These are phyloP conservation scores for Pyrenophora seminiperda DNA, from an alignment of 2,329 filamentous ascomycete species.

Conservation along the genomic window DNA sequence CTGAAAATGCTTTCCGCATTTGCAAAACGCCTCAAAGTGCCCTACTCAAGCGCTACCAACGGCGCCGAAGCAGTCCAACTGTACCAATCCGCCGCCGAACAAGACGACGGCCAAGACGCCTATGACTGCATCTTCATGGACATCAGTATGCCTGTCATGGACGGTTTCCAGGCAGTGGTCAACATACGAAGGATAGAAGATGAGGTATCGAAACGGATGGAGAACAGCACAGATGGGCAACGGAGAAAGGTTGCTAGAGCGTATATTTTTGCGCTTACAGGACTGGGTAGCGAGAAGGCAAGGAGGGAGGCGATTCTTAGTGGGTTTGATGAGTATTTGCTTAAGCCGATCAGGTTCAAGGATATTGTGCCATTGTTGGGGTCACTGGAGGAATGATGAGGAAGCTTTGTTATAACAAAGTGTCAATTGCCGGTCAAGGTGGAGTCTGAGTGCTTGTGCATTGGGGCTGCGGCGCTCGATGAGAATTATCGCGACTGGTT, in stretches of 20 bases:
- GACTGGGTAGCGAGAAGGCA: conserved; percentile 24
- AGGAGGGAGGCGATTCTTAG: conserved; percentile 22
- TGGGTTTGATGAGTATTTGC: conserved; percentile 30
- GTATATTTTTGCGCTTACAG: conserved; percentile 30
- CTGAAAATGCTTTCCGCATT: conserved; percentile 37
- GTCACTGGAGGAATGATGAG: not conserved
- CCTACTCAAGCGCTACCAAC: conserved; percentile 29
- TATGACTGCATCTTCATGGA: conserved; percentile 40
- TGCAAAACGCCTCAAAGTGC: conserved; percentile 22
- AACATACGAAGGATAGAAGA: conserved; percentile 32
- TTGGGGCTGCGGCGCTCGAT: too few relatives aligned
- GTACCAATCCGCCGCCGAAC: conserved; percentile 17
- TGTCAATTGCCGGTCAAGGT: too few relatives aligned
- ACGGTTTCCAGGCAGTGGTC: conserved; percentile 34
- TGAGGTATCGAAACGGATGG: not conserved
- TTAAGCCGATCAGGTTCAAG: conserved; percentile 31
- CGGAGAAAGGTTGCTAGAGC: not conserved
- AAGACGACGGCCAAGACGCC: not conserved
- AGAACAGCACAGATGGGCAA: not conserved
- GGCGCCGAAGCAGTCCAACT: conserved; percentile 33
- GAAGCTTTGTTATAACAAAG: too few relatives aligned
- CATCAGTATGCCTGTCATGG: conserved; percentile 42
- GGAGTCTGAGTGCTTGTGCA: too few relatives aligned
- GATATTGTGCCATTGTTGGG: conserved; percentile 18
- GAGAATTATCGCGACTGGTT: too few relatives aligned